Evolutionary conservation across 2,329 filamentous ascomycete genomes (phyloP).

Genomic region (Rugonectria rugulosa): DNA sequence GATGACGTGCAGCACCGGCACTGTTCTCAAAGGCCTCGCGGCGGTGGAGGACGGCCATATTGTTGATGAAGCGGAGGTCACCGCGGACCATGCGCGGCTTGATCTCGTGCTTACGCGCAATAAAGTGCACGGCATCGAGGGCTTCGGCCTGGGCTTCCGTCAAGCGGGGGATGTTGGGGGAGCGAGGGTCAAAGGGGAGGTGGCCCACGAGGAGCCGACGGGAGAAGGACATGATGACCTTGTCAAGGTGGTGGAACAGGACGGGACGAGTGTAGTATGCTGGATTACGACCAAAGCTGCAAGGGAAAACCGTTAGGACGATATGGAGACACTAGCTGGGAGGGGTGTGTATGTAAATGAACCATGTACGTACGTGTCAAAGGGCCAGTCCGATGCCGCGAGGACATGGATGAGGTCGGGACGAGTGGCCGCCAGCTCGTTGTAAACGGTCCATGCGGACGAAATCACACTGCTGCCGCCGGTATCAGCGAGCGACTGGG

Average conservation of each 20-base stretch:
- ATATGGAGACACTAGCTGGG: too few species aligned
- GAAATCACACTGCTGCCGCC: constrained; percentile 64
- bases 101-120: constrained; percentile 50
- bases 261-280: constrained; percentile 9
- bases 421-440: constrained; percentile 62
- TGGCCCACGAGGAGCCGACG: constrained; percentile 11
- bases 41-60: constrained; percentile 57
- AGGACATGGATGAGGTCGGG: constrained; percentile 65
- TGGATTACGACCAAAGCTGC: constrained; percentile 4
- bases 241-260: constrained; percentile 3
- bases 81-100: constrained; percentile 52
- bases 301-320: neutral
- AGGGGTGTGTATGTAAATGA: neutral
- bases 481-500: constrained; percentile 54
- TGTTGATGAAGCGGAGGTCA: constrained; percentile 60
- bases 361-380: constrained; percentile 12
- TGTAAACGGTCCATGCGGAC: constrained; percentile 65
- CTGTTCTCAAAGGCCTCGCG: constrained; percentile 53
- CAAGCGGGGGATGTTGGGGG: constrained; percentile 56
- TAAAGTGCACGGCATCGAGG: constrained; percentile 54
- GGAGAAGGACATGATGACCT: constrained; percentile 3
- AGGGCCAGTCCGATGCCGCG: constrained; percentile 41
- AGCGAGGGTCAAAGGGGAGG: neutral
- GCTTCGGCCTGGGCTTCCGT: constrained; percentile 56
- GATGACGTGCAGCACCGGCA: constrained; percentile 34